Conservation (phyloP, 352 stramenopile species). For the Phytophthora cactorum region DNA sequence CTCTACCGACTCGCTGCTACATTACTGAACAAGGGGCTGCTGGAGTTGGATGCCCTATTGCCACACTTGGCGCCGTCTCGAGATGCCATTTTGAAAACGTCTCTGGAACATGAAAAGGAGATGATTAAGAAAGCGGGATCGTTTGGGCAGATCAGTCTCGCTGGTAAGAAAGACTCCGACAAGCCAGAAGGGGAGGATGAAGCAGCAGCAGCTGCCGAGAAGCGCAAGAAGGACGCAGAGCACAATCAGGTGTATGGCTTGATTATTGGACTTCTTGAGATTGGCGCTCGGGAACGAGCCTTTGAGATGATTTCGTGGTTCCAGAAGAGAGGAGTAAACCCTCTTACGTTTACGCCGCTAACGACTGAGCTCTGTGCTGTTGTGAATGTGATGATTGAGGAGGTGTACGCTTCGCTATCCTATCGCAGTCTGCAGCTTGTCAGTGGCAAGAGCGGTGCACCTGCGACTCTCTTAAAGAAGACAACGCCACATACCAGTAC, state of each 20-base stretch:
- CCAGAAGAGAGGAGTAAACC: slow-evolving; percentile 64
- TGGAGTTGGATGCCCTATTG: slow-evolving; percentile 81
- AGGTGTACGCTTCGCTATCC: slow-evolving; percentile 66
- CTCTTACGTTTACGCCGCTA: slow-evolving; percentile 68
- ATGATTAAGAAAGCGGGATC: slow-evolving; percentile 55
- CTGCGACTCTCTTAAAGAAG: slow-evolving; percentile 7
- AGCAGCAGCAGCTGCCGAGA: slow-evolving; percentile 26
- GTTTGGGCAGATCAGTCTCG: slow-evolving; percentile 82
- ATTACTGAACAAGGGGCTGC: slow-evolving; percentile 81
- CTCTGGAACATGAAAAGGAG: slow-evolving; percentile 58
- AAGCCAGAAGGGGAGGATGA: slow-evolving; percentile 36
- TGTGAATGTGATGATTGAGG: slow-evolving; percentile 67
- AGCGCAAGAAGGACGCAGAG: slow-evolving; percentile 30
- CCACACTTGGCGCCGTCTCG: slow-evolving; percentile 80
- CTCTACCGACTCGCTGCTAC: slow-evolving; percentile 90
- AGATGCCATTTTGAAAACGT: slow-evolving; percentile 57
- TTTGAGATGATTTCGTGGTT: slow-evolving; percentile 89
- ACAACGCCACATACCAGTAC: slow-evolving; percentile 10
- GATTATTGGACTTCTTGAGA: slow-evolving; percentile 84
- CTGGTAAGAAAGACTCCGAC: slow-evolving; percentile 54
- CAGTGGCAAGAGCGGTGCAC: slow-evolving; percentile 7
- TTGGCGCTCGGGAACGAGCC: slow-evolving; percentile 61
- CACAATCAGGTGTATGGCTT: slow-evolving; percentile 85
- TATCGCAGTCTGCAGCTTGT: slow-evolving; percentile 58
- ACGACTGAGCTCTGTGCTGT: slow-evolving; percentile 68